Conservation (phyloP, 2,329 filamentous ascomycete species). For the Coniochaeta sp. region DNA sequence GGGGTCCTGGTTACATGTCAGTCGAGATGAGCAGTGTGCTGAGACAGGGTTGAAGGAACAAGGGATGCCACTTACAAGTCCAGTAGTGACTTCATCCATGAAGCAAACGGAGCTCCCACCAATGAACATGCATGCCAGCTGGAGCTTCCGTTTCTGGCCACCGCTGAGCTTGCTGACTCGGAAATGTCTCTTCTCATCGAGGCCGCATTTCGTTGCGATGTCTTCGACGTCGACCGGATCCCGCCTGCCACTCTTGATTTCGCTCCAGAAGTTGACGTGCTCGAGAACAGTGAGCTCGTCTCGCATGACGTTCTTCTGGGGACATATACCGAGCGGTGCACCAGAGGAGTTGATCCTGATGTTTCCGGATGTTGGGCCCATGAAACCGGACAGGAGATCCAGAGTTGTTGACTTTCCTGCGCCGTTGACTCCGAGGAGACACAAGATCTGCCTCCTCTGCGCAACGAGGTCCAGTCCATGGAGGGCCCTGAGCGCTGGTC, state of each 20-base stretch:
- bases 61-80: slow-evolving; percentile 30
- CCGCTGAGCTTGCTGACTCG: slow-evolving; percentile 53
- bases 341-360: slow-evolving; percentile 48
- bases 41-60: too few species aligned
- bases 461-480: slow-evolving; percentile 53
- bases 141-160: slow-evolving; percentile 63
- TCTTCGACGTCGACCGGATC: slow-evolving; percentile 41
- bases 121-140: slow-evolving; percentile 66
- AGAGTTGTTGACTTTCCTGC: slow-evolving; percentile 66
- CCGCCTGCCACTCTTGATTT: slow-evolving; percentile 41
- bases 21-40: neutral
- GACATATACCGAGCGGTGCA: slow-evolving; percentile 47
- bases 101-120: slow-evolving; percentile 60
- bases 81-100: slow-evolving; percentile 62
- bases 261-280: slow-evolving; percentile 57
- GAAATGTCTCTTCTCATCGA: slow-evolving; percentile 49
- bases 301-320: slow-evolving; percentile 64
- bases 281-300: slow-evolving; percentile 58
- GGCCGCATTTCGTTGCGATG: slow-evolving; percentile 51
- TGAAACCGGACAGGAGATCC: slow-evolving; percentile 60
- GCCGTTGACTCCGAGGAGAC: slow-evolving; percentile 63
- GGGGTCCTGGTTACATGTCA: slow-evolving; percentile 37
- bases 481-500: slow-evolving; percentile 40
- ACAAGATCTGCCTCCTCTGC: slow-evolving; percentile 55
- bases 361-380: slow-evolving; percentile 50